Base-by-base conservation (phyloP, 2,329 filamentous ascomycete genomes). In the Iodosphaeria phyllophila region DNA sequence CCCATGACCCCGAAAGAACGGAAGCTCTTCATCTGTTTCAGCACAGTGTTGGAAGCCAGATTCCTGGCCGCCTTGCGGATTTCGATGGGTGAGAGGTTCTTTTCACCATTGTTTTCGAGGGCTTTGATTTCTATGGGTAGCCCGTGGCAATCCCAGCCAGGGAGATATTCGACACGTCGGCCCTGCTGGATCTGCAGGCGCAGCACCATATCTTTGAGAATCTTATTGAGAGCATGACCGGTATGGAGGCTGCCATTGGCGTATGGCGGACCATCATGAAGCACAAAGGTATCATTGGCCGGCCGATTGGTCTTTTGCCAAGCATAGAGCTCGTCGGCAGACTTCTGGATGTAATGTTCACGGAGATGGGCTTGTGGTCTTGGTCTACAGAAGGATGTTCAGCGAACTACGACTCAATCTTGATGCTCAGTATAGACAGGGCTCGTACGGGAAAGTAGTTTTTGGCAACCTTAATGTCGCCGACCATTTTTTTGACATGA, bases 101-200 rank as follows among this genome's bases (percentile, higher is more conserved):
- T 57, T 28, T 27, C 43, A 28, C 37, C 40, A 35, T 28, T 39
- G 32, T 32, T 46, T 38, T 77, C 76, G 10, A 98, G 62, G 13
- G 84, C 89, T 52, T 95, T 98, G 39, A 95, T 64, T 58, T 98
- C 89, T 42, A 98, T 98, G 1, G 89, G 89, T 24, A 98, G 62
- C 1, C 89, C 89, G 56, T 98, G 89, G 36, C 89, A 98, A 46
- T 98, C 91, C 89, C 89, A 98, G 22, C 89, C 86, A 3, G 89
- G 89, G 10, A 83, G 60, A 42, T 91, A 98, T 19, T 71, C 60
- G 17, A 95, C 73, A 32, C 68, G 62, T 36, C 66, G 73, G 11
- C 80, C 89, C 42, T 74, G 64, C 31, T 78, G 70, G 31, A 95
- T 56, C 52, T 92, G 72, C 32, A 75, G 71, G 20, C 89, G 69